Conservation (phyloP, 192 early-diverging fungal species). For the Lobulomyces angularis region DNA sequence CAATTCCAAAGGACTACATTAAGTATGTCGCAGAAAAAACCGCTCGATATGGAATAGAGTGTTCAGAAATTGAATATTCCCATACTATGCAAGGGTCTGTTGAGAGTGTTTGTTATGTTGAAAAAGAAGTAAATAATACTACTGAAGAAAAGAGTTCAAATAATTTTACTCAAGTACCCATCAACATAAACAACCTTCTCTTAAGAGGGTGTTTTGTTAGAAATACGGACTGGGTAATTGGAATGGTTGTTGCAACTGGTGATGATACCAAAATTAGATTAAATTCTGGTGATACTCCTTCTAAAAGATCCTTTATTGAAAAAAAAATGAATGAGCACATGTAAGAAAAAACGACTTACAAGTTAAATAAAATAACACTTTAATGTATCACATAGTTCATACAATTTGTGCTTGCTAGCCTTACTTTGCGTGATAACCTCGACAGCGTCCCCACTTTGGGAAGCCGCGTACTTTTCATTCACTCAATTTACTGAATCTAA, state of each 20-base stretch:
- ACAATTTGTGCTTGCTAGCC: slow-evolving; percentile 69
- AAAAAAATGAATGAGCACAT: slow-evolving; percentile 67
- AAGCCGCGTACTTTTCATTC: background rate
- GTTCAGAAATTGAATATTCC: background rate
- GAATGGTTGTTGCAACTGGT: slow-evolving; percentile 72
- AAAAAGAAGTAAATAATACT: too few relatives aligned
- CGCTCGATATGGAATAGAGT: background rate
- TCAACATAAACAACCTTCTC: slow-evolving; percentile 70
- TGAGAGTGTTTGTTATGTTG: background rate
- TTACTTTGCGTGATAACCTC: slow-evolving; percentile 37
- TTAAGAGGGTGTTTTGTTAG: slow-evolving; percentile 77
- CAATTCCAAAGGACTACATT: slow-evolving; percentile 12
- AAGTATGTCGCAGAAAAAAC: background rate
- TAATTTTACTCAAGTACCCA: slow-evolving; percentile 25
- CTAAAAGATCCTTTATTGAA: slow-evolving; percentile 80
- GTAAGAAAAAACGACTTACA: slow-evolving; percentile 9
- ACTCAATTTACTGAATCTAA: background rate
- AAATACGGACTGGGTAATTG: slow-evolving; percentile 86
- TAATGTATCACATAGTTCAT: slow-evolving; percentile 17
- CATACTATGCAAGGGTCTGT: background rate
- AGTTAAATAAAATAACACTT: slow-evolving; percentile 36
- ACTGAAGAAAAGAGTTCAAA: background rate
- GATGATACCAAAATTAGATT: slow-evolving; percentile 83
- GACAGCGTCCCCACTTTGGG: slow-evolving; percentile 19
- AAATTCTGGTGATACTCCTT: slow-evolving; percentile 80